Evolutionary conservation across 2,329 filamentous ascomycete species (phyloP), one percentile per base, ranked within the genome.

Genomic region (Trematosphaeria pertusa): DNA sequence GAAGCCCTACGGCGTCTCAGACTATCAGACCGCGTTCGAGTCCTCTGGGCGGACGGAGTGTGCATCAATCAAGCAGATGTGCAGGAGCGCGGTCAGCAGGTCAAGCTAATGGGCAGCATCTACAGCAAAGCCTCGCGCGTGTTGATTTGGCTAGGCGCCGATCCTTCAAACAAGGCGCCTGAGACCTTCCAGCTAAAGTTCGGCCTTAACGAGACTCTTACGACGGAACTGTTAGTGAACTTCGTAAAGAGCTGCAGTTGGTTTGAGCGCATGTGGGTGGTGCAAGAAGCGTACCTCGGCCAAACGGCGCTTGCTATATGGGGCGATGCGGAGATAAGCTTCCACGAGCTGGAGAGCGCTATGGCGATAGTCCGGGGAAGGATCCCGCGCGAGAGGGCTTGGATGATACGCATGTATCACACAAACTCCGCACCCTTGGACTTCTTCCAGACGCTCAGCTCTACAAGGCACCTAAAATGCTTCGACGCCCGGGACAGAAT

Each of bases 121-220:
- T 56, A 56, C 10, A 24, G 35, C 11, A 24, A 22, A 24, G 43
- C 44, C 18, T 39, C 24, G 8, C 12, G 26, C 4, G 48, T 51
- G 7, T 21, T 48, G 5, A 39, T 46, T 22, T 51, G 48, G 44
- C 26, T 51, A 15, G 72, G 50, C 14, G 37, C 44, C 12, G 24
- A 28, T 28, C 24, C 7, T 28, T 7, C 8, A 7, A 12, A 12
- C 24, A 7, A 8, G 7, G 24, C 24, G 24, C 8, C 12, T 8
- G 8, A 28, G 8, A 28, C 24, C 24, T 28, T 28, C 24, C 7
- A 28, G 7, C 24, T 8, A 12, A 7, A 28, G 24, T 12, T 8
- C 24, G 24, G 12, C 8, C 8, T 28, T 28, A 7, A 28, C 7
- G 24, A 28, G 24, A 12, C 7, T 8, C 24, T 28, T 12, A n/a